A percentile compares a stretch with the other conserved stretches of the same genome.
Evolutionary conservation across 768 basidiomycete genomes (phyloP).

Genomic region (Stropharia rugosoannulata): DNA sequence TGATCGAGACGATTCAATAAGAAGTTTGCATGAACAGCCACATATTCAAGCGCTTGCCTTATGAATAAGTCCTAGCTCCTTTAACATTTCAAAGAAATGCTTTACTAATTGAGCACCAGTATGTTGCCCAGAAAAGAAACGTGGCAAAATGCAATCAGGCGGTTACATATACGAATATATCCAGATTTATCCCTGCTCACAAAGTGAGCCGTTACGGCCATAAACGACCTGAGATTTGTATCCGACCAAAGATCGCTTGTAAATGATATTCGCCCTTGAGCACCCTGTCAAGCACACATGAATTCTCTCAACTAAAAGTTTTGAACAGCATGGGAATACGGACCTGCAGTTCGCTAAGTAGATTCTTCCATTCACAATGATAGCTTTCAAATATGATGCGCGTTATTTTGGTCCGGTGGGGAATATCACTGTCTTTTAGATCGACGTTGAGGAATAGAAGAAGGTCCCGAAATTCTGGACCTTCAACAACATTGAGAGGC

Average conservation of each 20-base stretch:
- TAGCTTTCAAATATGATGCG: constrained; percentile 13
- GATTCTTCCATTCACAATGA: constrained; percentile 13
- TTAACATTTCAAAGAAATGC: constrained; percentile 22
- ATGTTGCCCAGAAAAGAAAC: constrained; percentile 30
- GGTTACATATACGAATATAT: constrained; percentile 20
- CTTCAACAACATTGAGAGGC: constrained; percentile 38
- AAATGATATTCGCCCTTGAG: constrained; percentile 28
- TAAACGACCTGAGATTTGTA: constrained; percentile 19
- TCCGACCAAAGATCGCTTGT: constrained; percentile 36
- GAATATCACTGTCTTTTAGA: constrained; percentile 27
- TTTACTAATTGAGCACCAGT: constrained; percentile 24
- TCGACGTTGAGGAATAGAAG: constrained; percentile 24
- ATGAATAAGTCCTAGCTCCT: constrained; percentile 18
- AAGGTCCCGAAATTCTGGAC: constrained; percentile 29
- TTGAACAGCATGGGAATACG: constrained; percentile 10
- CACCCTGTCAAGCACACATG: constrained; percentile 13
- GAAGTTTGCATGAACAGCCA: too few species aligned
- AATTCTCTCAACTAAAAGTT: background rate
- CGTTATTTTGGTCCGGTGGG: constrained; percentile 27
- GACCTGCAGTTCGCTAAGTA: constrained; percentile 1
- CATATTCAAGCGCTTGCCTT: too few species aligned
- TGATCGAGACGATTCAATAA: too few species aligned
- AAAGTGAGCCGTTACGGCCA: constrained; percentile 34
- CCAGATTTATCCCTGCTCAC: too few species aligned
- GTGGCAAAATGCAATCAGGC: constrained; percentile 29